Conservation (phyloP, 1,139 yeast species). For the Insectozyma bohioensis region DNA sequence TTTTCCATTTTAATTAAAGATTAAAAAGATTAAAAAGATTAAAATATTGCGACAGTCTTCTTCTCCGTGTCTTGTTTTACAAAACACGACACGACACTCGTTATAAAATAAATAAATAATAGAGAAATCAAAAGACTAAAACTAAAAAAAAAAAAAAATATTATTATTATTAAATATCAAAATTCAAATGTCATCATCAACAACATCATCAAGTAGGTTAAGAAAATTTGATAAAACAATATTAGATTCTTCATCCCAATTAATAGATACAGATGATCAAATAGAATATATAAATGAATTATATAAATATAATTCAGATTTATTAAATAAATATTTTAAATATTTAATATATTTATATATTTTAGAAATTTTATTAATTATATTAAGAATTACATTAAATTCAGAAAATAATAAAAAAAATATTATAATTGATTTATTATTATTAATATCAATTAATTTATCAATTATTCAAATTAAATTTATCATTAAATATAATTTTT, state of each 20-base stretch:
- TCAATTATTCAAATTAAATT: conserved; percentile 6
- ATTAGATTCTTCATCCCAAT: conserved; percentile 10
- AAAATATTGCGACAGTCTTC: too few relatives aligned
- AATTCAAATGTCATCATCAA: too few relatives aligned
- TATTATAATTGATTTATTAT: conserved; percentile 1
- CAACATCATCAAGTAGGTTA: conserved; percentile 13
- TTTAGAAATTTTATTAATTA: conserved; percentile 5
- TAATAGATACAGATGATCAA: conserved; percentile 25
- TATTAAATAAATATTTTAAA: conserved; percentile 6
- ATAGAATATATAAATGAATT: conserved; percentile 18
- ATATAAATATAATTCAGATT: conserved; percentile 7
- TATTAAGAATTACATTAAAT: not conserved
- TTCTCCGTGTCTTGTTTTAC: too few relatives aligned
- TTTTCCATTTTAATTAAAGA: too few relatives aligned
- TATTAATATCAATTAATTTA: conserved; percentile 7
- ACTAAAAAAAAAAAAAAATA: not conserved
- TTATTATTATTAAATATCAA: not conserved
- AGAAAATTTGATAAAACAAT: conserved; percentile 16
- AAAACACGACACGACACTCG: too few relatives aligned
- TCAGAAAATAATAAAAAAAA: conserved; percentile 1
- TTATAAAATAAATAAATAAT: not conserved
- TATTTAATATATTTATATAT: conserved; percentile 10
- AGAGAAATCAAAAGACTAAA: too few relatives aligned
- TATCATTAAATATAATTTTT: not conserved
- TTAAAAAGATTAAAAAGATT: too few relatives aligned